Evolutionary conservation across 169 alveolate genomes (phyloP).

Genomic region (Cryptosporidium muris): DNA sequence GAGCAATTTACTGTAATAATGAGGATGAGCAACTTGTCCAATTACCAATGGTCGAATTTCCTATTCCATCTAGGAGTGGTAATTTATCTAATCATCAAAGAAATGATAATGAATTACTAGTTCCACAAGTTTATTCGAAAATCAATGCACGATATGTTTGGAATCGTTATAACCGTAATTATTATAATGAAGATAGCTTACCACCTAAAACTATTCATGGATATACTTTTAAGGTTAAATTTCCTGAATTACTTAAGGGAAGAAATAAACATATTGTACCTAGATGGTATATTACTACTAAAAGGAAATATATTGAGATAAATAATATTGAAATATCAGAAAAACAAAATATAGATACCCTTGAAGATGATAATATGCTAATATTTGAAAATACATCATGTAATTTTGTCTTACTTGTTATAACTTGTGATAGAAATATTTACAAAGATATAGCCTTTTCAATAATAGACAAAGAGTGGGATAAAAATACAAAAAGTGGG

Average conservation of each 20-base stretch:
- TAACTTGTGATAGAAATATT: slow-evolving; percentile 36
- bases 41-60: slow-evolving; percentile 32
- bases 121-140: slow-evolving; percentile 43
- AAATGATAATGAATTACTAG: background rate
- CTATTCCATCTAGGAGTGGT: slow-evolving; percentile 10
- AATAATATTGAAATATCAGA: slow-evolving; percentile 6
- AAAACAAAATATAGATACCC: slow-evolving; percentile 1
- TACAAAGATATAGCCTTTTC: slow-evolving; percentile 60
- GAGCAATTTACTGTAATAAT: slow-evolving; percentile 4
- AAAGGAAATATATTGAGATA: slow-evolving; percentile 26
- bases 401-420: slow-evolving; percentile 8
- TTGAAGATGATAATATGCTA: slow-evolving; percentile 5
- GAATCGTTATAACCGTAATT: slow-evolving; percentile 63
- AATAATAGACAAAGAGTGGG: slow-evolving; percentile 68
- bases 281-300: slow-evolving; percentile 60
- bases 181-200: slow-evolving; percentile 22
- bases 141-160: slow-evolving; percentile 48
- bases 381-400: slow-evolving; percentile 2
- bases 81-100: background rate
- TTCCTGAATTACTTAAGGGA: slow-evolving; percentile 6
- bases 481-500: slow-evolving; percentile 43
- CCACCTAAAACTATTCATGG: slow-evolving; percentile 66
- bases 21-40: slow-evolving; percentile 22
- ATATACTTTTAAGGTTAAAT: slow-evolving; percentile 34
- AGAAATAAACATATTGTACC: slow-evolving; percentile 40